Evolutionary conservation across 176 grass and related monocot genomes (phyloP).

Genomic region (Carex myosuroides): DNA sequence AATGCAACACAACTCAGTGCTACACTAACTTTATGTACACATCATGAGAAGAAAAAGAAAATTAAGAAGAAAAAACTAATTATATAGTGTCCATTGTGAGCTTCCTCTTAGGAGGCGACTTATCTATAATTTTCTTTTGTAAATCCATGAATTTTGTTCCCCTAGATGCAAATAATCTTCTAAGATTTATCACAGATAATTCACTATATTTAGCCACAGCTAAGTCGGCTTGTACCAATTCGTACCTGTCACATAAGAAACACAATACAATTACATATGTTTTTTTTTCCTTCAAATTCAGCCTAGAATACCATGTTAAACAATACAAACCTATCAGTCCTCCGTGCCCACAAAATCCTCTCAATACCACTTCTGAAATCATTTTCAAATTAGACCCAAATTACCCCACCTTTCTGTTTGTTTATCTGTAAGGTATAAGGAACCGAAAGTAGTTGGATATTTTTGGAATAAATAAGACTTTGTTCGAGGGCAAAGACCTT

Average conservation of each 20-base stretch:
- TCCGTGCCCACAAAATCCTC: neutral
- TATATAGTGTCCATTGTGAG: slow-evolving; percentile 21
- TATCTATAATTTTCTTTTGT: slow-evolving; percentile 91
- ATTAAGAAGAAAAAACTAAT: neutral
- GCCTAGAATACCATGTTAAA: neutral
- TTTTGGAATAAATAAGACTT: slow-evolving; percentile 4
- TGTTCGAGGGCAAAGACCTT: neutral
- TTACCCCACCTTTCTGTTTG: too few species aligned
- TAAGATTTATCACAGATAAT: slow-evolving; percentile 90
- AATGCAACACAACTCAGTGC: neutral
- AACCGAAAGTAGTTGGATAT: neutral
- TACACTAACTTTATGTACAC: slow-evolving; percentile 12
- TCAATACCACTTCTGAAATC: neutral
- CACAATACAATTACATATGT: neutral
- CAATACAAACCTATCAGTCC: neutral
- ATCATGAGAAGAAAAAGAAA: neutral
- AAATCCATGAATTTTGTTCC: slow-evolving; percentile 86
- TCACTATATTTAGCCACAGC: slow-evolving; percentile 61
- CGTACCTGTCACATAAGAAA: slow-evolving; percentile 44
- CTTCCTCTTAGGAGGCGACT: slow-evolving; percentile 53
- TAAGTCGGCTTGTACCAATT: slow-evolving; percentile 74
- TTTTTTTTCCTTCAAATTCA: neutral
- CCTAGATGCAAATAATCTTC: slow-evolving; percentile 73
- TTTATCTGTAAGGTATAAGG: neutral
- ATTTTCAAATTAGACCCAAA: neutral